Evolutionary conservation across 164 flowering plant genomes (phyloP).

Genomic region (Chimonanthus salicifolius): DNA sequence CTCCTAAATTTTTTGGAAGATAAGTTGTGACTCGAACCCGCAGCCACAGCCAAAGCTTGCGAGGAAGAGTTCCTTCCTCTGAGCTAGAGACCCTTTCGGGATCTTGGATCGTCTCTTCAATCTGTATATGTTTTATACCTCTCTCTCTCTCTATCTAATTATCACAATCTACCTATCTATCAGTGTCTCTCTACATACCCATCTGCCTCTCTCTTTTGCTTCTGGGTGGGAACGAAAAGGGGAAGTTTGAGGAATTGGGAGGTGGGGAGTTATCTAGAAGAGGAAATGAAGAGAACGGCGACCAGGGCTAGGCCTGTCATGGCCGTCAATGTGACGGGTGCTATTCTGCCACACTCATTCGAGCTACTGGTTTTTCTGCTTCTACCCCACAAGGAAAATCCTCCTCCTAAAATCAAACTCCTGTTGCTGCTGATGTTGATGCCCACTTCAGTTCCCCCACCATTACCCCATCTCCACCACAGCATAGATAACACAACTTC

Average conservation of each 20-base stretch:
- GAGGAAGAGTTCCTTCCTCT: too few relatives aligned
- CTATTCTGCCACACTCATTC: conserved; percentile 18
- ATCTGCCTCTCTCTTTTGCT: background rate
- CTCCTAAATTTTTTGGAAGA: background rate
- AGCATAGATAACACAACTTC: background rate
- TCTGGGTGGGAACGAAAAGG: background rate
- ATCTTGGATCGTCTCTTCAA: too few relatives aligned
- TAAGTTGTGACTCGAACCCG: too few relatives aligned
- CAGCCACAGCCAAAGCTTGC: too few relatives aligned
- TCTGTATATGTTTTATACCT: too few relatives aligned
- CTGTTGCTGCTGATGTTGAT: conserved; percentile 14
- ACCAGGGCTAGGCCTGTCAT: conserved; percentile 62
- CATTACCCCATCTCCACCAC: conserved; percentile 10
- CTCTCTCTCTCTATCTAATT: too few relatives aligned
- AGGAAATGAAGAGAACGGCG: conserved; percentile 41
- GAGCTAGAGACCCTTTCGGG: too few relatives aligned
- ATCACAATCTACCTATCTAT: too few relatives aligned
- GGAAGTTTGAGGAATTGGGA: background rate
- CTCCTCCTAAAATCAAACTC: conserved; percentile 1
- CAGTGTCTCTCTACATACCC: background rate
- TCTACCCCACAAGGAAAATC: conserved; percentile 14
- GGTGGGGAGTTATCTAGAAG: conserved; percentile 41
- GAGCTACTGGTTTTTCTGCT: conserved; percentile 20
- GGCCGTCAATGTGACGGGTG: conserved; percentile 55
- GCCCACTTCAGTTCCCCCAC: conserved; percentile 7